Base-by-base conservation (phyloP, 306 rosid species). In the Oemleria cerasiformis region DNA sequence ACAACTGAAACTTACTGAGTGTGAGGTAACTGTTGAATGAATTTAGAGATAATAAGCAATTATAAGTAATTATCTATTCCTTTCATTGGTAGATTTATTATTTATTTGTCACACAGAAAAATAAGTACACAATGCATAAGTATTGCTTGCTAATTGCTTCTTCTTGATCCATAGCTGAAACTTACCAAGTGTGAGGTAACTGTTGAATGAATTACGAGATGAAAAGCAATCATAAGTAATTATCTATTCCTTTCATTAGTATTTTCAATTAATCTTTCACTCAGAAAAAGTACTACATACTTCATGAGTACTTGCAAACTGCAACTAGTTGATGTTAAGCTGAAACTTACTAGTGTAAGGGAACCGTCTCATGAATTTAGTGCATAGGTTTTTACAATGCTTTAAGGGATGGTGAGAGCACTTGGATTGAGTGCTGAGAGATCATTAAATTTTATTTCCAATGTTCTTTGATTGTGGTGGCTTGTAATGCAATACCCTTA, bases 51-150 rank as follows among this genome's bases (percentile, higher is more conserved):
- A n/a, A 30, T 30, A 30, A 30, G 36, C 36, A 94, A 89, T 80
- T 97, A 94, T 79, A 91, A 89, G 96, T 93, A 93, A 84, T 71
- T 63, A 45, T 66, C 14, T 53, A 21, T 51, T 51, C 49, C 49
- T 44, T 63, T 39, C 13, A 30, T 68, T 63, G 41, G 51, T 30
- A 56, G 56, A 25, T 50, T 43, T 39, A 67, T 70, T 20, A 38
- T 14, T 13, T 34, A 17, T 49, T 47, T 73, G 19, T 48, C 64
- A 67, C 20, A 21, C 12, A 23, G 61, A 30, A 36, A 36, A 23
- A 15, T 57, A 68, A 17, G 48, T 20, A 51, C 68, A 39, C 25
- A 36, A 34, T 50, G 40, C 63, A 60, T 62, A 56, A 54, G 47
- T 58, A 4, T 48, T 20, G 58, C 53, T 47, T 72, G 65, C 42